phyloP scores from a whole-genome alignment of 2,329 filamentous ascomycete species.

The Blastomyces parvus region DNA sequence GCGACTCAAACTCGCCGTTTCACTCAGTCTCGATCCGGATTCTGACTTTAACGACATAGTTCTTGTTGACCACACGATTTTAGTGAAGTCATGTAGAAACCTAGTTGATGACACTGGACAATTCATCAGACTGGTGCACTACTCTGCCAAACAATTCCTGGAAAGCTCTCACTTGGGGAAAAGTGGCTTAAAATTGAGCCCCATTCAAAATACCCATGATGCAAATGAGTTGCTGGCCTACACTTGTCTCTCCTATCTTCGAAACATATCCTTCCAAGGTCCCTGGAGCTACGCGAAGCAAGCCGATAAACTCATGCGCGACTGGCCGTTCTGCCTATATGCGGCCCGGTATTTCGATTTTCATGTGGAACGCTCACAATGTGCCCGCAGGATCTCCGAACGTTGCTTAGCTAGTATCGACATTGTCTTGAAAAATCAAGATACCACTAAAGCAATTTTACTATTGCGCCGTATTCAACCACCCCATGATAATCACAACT shows the following conservation, averaged over 20 bases:
- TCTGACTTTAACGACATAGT: no score
- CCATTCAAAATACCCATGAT: not conserved
- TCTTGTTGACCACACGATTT: no score
- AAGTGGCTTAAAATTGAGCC: no score
- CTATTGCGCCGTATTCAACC: not conserved
- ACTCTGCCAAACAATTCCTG: slow-evolving; percentile 3
- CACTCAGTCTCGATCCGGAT: not conserved
- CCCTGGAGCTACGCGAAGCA: no score
- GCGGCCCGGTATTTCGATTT: not conserved
- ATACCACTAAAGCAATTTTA: not conserved
- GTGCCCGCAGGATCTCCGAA: not conserved
- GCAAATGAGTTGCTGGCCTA: not conserved
- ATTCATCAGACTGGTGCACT: not conserved
- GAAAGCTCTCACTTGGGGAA: not conserved
- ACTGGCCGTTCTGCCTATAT: not conserved
- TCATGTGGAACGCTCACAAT: not conserved
- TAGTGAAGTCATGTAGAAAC: not conserved
- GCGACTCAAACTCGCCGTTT: not conserved
- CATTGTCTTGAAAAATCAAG: not conserved
- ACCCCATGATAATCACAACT: not conserved
- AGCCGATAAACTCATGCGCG: not conserved
- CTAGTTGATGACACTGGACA: not conserved
- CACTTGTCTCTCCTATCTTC: not conserved
- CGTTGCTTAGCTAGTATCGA: not conserved
- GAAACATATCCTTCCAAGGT: not conserved